phyloP scores from a whole-genome alignment of 2,329 filamentous ascomycete species.

The Cadophora sp. region DNA sequence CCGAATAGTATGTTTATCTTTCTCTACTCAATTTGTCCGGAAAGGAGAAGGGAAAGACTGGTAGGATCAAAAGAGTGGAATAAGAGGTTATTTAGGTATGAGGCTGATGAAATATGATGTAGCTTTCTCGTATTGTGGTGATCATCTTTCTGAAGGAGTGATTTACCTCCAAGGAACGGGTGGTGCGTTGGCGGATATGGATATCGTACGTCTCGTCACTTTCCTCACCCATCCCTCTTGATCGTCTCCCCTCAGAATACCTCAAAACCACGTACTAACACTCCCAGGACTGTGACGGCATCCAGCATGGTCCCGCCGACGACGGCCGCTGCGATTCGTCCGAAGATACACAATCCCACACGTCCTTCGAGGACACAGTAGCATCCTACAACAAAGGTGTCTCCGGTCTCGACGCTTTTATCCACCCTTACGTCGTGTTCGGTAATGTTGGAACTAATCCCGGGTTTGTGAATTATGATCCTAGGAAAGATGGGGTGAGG shows the following conservation, averaged over 20 bases:
- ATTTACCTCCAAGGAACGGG: conserved; percentile 56
- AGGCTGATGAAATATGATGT: not conserved
- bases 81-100: not conserved
- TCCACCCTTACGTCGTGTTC: conserved; percentile 60
- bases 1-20: conserved; percentile 44
- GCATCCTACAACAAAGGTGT: conserved; percentile 48
- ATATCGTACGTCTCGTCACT: conserved; percentile 48
- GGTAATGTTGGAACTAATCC: conserved; percentile 52
- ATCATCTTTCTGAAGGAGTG: conserved; percentile 49
- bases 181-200: conserved; percentile 58
- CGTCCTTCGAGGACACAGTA: conserved; percentile 53
- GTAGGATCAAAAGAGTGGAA: not conserved
- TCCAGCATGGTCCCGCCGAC: conserved; percentile 49
- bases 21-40: not conserved
- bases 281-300: conserved; percentile 54
- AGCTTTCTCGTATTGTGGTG: conserved; percentile 53
- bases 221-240: not conserved
- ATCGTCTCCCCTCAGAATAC: not conserved
- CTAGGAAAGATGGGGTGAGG: conserved; percentile 51
- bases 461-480: conserved; percentile 49
- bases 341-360: conserved; percentile 52
- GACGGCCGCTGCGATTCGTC: conserved; percentile 54
- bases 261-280: not conserved
- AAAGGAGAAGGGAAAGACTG: not conserved
- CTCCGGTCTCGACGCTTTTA: conserved; percentile 56